Percentiles rank a stretch among this genome's conserved stretches.
Conservation (phyloP, 768 basidiomycete species). For the Russula emetica region DNA sequence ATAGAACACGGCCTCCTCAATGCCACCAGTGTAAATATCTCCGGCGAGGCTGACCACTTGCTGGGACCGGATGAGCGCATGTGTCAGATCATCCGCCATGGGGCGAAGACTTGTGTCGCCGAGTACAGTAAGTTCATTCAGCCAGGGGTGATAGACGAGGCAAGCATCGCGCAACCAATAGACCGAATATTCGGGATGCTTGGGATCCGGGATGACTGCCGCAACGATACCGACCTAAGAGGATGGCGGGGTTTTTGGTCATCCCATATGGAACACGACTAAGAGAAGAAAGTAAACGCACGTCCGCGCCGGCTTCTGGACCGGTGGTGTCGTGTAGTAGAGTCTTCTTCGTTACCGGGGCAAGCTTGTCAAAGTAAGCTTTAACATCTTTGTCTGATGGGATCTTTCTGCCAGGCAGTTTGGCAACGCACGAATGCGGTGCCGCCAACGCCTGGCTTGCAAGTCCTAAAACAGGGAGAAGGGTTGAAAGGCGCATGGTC, state of each 20-base stretch:
- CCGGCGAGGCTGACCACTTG: conserved; percentile 17
- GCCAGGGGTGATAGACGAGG: conserved; percentile 18
- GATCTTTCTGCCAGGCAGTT: not conserved
- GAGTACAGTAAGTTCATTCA: conserved; percentile 17
- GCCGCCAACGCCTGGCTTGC: conserved; percentile 10
- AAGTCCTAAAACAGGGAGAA: conserved; percentile 11
- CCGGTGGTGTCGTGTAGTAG: conserved; percentile 21
- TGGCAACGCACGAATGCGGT: conserved; percentile 1
- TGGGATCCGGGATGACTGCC: conserved; percentile 13
- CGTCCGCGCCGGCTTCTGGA: conserved; percentile 16
- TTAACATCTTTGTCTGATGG: conserved; percentile 12
- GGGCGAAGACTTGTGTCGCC: conserved; percentile 18
- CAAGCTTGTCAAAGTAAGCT: conserved; percentile 17
- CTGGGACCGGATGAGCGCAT: conserved; percentile 19
- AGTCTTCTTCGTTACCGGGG: conserved; percentile 3
- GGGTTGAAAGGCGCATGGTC: conserved; percentile 7
- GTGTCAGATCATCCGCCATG: conserved; percentile 13
- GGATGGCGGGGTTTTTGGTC: not conserved
- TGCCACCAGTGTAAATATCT: conserved; percentile 19
- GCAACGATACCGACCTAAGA: conserved; percentile 9
- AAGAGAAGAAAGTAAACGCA: not conserved
- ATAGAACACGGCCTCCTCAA: conserved; percentile 19
- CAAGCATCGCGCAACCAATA: conserved; percentile 21
- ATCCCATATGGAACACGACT: not conserved
- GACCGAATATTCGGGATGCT: conserved; percentile 18